These are phyloP conservation scores for Phyllosticta citriasiana DNA, from an alignment of 2,329 filamentous ascomycete genomes.

Conservation along the genomic window DNA sequence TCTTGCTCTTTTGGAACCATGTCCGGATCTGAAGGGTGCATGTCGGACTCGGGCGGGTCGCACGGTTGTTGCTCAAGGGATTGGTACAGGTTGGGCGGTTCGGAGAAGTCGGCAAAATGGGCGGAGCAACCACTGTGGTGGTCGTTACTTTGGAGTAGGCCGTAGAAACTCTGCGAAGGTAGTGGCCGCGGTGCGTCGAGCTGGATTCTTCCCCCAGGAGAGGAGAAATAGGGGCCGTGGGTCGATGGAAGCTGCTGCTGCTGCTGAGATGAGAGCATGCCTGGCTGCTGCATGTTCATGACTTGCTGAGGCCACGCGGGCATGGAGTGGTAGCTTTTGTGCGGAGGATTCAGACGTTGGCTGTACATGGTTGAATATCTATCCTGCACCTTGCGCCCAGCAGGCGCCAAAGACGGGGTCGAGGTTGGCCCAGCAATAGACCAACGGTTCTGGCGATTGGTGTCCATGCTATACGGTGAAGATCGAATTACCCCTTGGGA, in stretches of 20 bases:
- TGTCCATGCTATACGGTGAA: conserved; percentile 59
- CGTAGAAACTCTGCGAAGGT: conserved; percentile 63
- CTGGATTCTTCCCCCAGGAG: conserved; percentile 43
- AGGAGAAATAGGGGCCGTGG: conserved; percentile 34
- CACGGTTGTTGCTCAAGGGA: conserved; percentile 64
- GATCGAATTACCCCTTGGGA: conserved; percentile 49
- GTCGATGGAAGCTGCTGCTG: conserved; percentile 22
- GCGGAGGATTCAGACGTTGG: conserved; percentile 41
- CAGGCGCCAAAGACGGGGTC: conserved; percentile 45
- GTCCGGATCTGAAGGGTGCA: conserved; percentile 68
- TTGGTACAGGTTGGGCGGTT: conserved; percentile 67
- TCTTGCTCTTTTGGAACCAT: conserved; percentile 65
- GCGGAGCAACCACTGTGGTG: conserved; percentile 52
- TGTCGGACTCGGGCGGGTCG: conserved; percentile 67
- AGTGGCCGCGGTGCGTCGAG: conserved; percentile 46
- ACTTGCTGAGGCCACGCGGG: conserved; percentile 25
- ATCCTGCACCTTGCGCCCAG: conserved; percentile 49
- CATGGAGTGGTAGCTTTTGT: conserved; percentile 34
- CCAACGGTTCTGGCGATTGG: conserved; percentile 61
- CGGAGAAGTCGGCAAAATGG: conserved; percentile 63
- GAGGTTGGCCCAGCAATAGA: conserved; percentile 49
- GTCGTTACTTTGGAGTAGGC: conserved; percentile 65
- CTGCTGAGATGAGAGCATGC: conserved; percentile 28
- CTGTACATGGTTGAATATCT: conserved; percentile 48
- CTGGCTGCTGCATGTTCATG: conserved; percentile 22